Conservation (phyloP, 352 stramenopile genomes). For the Phytophthora pistaciae region DNA sequence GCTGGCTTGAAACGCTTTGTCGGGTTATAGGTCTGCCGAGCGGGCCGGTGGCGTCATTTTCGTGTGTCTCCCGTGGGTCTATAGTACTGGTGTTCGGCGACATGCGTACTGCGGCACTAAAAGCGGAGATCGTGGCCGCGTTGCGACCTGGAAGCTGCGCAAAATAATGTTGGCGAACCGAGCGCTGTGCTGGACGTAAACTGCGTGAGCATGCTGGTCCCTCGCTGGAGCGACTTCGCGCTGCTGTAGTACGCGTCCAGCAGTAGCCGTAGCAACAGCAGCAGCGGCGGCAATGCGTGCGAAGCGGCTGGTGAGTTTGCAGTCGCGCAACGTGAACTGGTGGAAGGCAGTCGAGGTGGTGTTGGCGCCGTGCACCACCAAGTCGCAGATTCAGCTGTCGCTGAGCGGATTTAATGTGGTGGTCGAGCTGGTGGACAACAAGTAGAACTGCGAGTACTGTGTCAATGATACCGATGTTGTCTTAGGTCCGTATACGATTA, state of each 20-base stretch:
- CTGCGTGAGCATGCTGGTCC: constrained; percentile 16
- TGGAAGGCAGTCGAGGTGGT: constrained; percentile 4
- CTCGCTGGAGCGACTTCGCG: constrained; percentile 18
- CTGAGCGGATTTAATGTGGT: constrained; percentile 16
- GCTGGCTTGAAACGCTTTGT: constrained; percentile 3
- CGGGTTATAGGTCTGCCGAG: background rate
- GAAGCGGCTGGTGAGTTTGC: constrained; percentile 8
- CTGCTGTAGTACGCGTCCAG: constrained; percentile 9
- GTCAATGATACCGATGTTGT: constrained; percentile 9
- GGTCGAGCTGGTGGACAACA: background rate
- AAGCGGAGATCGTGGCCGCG: too few species aligned
- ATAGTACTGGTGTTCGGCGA: background rate
- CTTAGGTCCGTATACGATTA: too few species aligned
- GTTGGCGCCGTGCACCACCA: constrained; percentile 19
- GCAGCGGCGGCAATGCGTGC: background rate
- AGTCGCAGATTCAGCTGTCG: constrained; percentile 27
- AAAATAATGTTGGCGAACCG: background rate
- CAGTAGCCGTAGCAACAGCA: constrained; percentile 9
- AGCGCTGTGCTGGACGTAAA: background rate
- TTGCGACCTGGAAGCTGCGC: too few species aligned
- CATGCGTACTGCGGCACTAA: too few species aligned
- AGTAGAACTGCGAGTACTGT: constrained; percentile 2
- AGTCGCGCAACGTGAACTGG: constrained; percentile 27
- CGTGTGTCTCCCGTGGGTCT: constrained; percentile 5
- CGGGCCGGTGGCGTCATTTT: constrained; percentile 3